Evolutionary conservation across 768 basidiomycete species (phyloP), one percentile per base, ranked within the genome.

Genomic region (Boletus insuetus): DNA sequence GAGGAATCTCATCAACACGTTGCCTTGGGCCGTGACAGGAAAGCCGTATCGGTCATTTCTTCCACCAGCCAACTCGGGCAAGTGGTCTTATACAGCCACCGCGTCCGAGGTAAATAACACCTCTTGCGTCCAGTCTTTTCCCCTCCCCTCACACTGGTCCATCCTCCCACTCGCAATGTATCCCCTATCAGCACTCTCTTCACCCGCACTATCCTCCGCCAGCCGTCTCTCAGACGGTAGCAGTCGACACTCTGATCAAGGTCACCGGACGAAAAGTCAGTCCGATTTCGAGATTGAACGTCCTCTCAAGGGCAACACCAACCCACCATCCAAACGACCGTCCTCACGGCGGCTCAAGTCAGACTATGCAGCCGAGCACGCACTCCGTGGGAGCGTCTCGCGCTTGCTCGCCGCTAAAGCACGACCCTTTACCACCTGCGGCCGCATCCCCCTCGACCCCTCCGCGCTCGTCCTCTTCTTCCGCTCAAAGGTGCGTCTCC

Each of bases 381-480:
- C 80, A 11, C 82, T 82, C 57, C 79, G 82, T 50, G 73, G 82
- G 19, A 79, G 78, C 56, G 77, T 90, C 6, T 72, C 80, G 1
- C 74, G 75, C 38, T 68, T 91, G 50, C 72, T 90, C 47, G 72
- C 70, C 12, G 79, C 82, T 14, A 90, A 85, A 66, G 74, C 81
- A 32, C 77, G 77, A 4, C 82, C 86, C 41, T 88, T 86, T 67
- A 79, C 83, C 1, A 78, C 84, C 13, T 81, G 80, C 12, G 89
- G 90, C 1, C 77, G 84, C 32, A 85, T 91, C 45, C 85, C 85
- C 8, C 72, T 89, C 39, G 87, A 90, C 69, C 81, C 85, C 17
- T 77, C 82, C 4, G 80, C 81, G 56, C 73, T 90, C 37, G 80
- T 83, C 13, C 72, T 92, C 50, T 91, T 91, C 75, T 92, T 92